Base-by-base conservation (phyloP, 2,329 filamentous ascomycete species). In the Trichocomaceae sp. region DNA sequence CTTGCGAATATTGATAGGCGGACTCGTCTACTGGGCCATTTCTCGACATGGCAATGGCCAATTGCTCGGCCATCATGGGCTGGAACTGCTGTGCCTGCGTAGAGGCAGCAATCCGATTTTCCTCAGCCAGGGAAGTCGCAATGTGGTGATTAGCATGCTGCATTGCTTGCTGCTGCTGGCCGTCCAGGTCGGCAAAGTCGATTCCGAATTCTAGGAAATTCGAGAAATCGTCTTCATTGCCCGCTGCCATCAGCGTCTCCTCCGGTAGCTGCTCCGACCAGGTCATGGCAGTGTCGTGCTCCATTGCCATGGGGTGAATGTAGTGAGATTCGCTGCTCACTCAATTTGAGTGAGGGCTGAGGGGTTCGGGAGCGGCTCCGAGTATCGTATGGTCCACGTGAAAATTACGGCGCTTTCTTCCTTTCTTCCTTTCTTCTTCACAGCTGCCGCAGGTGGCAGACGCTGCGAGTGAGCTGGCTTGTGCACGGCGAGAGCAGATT, bases 171-270 rank as follows among this genome's bases (percentile, higher is more conserved):
- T 70, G 23, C 23, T 26, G 62, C 57, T 71, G 66, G 64, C 65
- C 63, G 47, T 73, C 69, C 50, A 74, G 62, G 55, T 73, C 72
- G 62, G 73, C 53, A 57, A 77, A 76, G 37, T 72, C 72, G 61
- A 74, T 72, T 57, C 72, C 73, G 63, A 77, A 76, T 52, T 77
- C 74, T 56, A 78, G 71, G 56, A 77, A 74, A 55, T 72, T 76
- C 55, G 74, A 71, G 60, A 78, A 78, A 52, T 78, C 76, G 58
- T 78, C 75, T 26, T 75, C 73, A 51, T 69, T 61, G 55, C 71
- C 62, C 23, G 64, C 64, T 8, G 68, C 59, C 52, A 75, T 69
- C 58, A 76, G 68, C 41, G 68, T 62, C 50, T 72, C 70, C 55
- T 70, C 68, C 51, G 71, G 66, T 31, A 72, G 62, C 47, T 70